Conservation (phyloP, 768 basidiomycete species). For the Lactarius tabidus region DNA sequence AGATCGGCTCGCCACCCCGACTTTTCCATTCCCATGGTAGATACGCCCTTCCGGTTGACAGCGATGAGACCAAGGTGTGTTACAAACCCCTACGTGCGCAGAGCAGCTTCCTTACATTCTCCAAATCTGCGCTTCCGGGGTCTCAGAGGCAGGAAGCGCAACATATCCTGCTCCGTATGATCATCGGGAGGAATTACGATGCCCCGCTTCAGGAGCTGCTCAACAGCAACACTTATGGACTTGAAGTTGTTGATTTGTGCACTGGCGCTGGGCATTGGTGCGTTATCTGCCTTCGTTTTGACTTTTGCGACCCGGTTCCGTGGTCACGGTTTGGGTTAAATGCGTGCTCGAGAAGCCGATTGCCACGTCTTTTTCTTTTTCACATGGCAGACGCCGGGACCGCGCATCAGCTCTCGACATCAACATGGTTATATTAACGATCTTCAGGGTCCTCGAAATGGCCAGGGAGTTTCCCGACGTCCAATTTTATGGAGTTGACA, state of each 20-base stretch:
- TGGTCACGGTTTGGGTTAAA: not conserved
- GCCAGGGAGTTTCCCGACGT: conserved; percentile 60
- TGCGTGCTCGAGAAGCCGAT: conserved; percentile 12
- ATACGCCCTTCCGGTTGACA: conserved; percentile 73
- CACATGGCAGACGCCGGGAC: not conserved
- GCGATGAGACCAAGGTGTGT: conserved; percentile 61
- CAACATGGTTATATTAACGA: not conserved
- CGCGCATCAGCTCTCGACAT: not conserved
- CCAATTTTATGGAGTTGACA: conserved; percentile 67
- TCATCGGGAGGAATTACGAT: conserved; percentile 55
- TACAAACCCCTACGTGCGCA: not conserved
- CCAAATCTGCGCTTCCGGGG: not conserved
- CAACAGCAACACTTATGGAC: conserved; percentile 39
- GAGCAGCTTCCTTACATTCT: not conserved
- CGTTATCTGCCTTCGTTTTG: conserved; percentile 28
- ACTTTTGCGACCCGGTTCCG: conserved; percentile 26
- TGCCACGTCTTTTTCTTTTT: conserved; percentile 6
- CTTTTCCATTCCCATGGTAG: conserved; percentile 64
- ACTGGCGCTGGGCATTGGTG: conserved; percentile 75
- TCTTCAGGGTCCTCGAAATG: conserved; percentile 69
- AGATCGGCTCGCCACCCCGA: conserved; percentile 44
- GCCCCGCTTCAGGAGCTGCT: conserved; percentile 58
- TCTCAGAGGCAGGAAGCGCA: conserved; percentile 20
- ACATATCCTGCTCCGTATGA: conserved; percentile 30
- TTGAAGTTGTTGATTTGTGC: conserved; percentile 65